Percentiles rank a stretch among this genome's conserved stretches.
These are phyloP conservation scores for Cladosporium sp. DNA, from an alignment of 2,329 filamentous ascomycete species.

Conservation along the genomic window DNA sequence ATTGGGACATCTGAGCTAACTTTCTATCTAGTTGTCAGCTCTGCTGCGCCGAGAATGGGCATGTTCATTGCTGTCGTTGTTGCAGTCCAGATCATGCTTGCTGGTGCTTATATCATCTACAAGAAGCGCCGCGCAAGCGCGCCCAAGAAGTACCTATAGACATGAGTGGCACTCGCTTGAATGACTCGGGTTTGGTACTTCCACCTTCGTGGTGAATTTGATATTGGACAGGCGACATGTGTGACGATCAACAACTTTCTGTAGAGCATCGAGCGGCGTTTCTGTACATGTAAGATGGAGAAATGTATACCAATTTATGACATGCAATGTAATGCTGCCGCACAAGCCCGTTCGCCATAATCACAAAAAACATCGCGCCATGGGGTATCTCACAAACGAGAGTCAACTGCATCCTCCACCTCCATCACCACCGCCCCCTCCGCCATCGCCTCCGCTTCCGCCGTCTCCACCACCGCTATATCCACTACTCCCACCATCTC, in stretches of 20 bases:
- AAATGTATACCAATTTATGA: background rate
- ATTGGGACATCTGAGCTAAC: conserved; percentile 6
- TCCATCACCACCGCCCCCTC: background rate
- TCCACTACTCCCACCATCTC: background rate
- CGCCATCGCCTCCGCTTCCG: background rate
- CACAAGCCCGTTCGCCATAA: too few relatives aligned
- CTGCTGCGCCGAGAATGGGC: conserved; percentile 54
- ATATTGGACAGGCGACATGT: background rate
- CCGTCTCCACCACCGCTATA: background rate
- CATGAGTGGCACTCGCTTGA: background rate
- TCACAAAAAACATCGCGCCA: too few relatives aligned
- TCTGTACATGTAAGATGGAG: background rate
- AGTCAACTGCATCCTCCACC: background rate
- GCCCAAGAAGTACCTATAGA: conserved; percentile 86
- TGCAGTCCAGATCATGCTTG: conserved; percentile 67
- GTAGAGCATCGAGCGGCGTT: background rate
- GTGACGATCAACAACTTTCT: background rate
- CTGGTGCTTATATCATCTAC: conserved; percentile 68
- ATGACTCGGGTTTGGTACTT: background rate
- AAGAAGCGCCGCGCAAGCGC: conserved; percentile 70
- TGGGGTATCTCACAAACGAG: too few relatives aligned
- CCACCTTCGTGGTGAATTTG: background rate
- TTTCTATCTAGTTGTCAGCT: conserved; percentile 43
- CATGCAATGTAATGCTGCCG: background rate
- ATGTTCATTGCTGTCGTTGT: conserved; percentile 68